Conservation (phyloP, 768 basidiomycete genomes). For the Nevesoporus exiguus region DNA sequence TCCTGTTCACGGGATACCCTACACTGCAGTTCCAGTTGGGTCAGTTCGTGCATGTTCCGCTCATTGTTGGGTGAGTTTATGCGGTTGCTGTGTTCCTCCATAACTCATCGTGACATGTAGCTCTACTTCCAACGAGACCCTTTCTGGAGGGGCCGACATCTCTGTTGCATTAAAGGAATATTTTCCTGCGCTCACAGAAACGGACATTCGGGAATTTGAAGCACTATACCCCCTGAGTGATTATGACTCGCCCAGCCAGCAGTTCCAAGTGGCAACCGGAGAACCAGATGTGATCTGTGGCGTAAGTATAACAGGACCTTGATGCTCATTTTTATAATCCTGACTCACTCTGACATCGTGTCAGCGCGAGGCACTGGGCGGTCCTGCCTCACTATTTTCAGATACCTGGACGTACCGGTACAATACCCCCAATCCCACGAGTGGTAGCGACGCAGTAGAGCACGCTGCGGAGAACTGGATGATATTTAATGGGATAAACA, state of each 20-base stretch:
- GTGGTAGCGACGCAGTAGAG: conserved; percentile 32
- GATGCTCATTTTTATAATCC: background rate
- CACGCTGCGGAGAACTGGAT: conserved; percentile 67
- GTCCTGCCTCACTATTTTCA: conserved; percentile 33
- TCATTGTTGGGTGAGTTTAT: conserved; percentile 53
- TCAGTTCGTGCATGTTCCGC: conserved; percentile 47
- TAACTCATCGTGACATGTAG: conserved; percentile 25
- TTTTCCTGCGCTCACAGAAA: conserved; percentile 44
- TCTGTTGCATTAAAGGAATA: conserved; percentile 35
- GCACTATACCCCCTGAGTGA: conserved; percentile 41
- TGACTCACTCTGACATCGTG: conserved; percentile 2
- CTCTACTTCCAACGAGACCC: conserved; percentile 59
- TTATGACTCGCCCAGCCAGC: conserved; percentile 42
- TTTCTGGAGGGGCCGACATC: conserved; percentile 39
- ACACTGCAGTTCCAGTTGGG: conserved; percentile 44
- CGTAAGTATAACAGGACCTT: conserved; percentile 33
- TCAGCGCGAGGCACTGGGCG: conserved; percentile 47
- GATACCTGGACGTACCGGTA: conserved; percentile 56
- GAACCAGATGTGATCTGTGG: conserved; percentile 51
- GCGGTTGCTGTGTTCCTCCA: background rate
- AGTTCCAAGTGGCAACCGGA: conserved; percentile 45
- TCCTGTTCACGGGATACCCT: conserved; percentile 48
- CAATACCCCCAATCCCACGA: conserved; percentile 52
- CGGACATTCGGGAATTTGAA: conserved; percentile 38
- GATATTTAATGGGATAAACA: conserved; percentile 61